Base-by-base conservation (phyloP, 768 basidiomycete species). In the Asterophora lycoperdoides region DNA sequence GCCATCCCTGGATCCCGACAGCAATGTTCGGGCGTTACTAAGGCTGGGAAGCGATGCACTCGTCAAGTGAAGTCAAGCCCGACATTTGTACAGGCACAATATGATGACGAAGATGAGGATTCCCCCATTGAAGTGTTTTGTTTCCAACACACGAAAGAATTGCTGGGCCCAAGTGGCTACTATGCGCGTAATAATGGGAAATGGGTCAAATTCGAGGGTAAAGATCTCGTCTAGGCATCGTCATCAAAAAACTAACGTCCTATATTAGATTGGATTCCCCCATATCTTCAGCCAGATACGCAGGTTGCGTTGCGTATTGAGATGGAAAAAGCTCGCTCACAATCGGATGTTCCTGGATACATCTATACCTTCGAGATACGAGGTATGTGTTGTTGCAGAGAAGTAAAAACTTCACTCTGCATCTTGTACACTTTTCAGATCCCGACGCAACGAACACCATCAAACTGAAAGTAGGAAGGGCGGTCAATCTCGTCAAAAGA, bases 301-400 rank as follows among this genome's bases (percentile, higher is more conserved):
- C 80, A 82, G 56, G 69, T 76, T 26, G 75, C 80, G 1, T 62
- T 75, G 37, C 64, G 71, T 36, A 64, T 69, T 15, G 74, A 75
- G 55, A 74, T 75, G 73, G 73, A 75, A 56, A 76, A 71, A 51
- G 60, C 74, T 9, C 70, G 69, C 3, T 78, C 86, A 4, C 49
- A 58, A 2, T 74, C 77, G 8, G 89, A 92, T 54, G 76, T 73
- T 15, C 69, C 77, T 4, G 90, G 90, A 0, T 90, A 86, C 57
- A 91, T 93, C 42, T 93, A 93, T 55, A 78, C 81, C 0, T 92
- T 84, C 61, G 85, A 91, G 63, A 85, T 92, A 48, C 75, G 80
- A 62, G 84, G 86, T 86, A 61, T 38, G 63, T 56, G 63, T 56
- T 41, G 33, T 23, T 28, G n/a, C 41, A 14, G 17, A 38, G 5